A percentile compares a stretch with the other conserved stretches of the same genome.
Evolutionary conservation across 345 rosid species (phyloP).

Genomic region (Populus nigra): DNA sequence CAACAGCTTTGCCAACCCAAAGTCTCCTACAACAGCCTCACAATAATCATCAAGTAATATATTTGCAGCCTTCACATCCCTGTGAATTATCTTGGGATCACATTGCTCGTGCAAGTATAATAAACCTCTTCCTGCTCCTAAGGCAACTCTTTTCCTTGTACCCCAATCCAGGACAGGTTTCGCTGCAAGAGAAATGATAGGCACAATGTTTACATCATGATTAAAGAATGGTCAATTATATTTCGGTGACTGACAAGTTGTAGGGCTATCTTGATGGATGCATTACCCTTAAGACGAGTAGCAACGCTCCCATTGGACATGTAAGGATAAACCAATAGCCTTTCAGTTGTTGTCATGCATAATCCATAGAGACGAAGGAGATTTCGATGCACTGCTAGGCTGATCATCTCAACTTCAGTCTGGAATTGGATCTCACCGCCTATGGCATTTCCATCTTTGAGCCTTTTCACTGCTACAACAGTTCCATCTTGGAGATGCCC

Average conservation of each 20-base stretch:
- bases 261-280: slow-evolving; percentile 1
- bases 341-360: slow-evolving; percentile 70
- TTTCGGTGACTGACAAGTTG: not conserved
- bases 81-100: slow-evolving; percentile 93
- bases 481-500: slow-evolving; percentile 79
- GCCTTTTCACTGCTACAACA: slow-evolving; percentile 75
- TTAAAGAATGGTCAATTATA: not conserved
- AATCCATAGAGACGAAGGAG: slow-evolving; percentile 81
- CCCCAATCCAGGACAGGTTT: slow-evolving; percentile 87
- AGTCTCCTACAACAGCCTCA: slow-evolving; percentile 94
- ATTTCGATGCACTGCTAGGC: slow-evolving; percentile 87
- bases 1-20: slow-evolving; percentile 86
- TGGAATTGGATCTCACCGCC: slow-evolving; percentile 88
- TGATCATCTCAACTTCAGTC: slow-evolving; percentile 91
- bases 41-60: slow-evolving; percentile 79
- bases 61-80: slow-evolving; percentile 96
- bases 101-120: slow-evolving; percentile 94
- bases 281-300: slow-evolving; percentile 77
- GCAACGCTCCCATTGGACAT: slow-evolving; percentile 98
- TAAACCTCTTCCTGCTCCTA: slow-evolving; percentile 93
- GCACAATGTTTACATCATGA: not conserved
- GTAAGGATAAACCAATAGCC: slow-evolving; percentile 86
- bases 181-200: slow-evolving; percentile 33
- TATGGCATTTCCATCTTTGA: slow-evolving; percentile 61
- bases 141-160: slow-evolving; percentile 79